These are phyloP conservation scores for Neoboletus subvelutipes DNA, from an alignment of 768 basidiomycete species.

Conservation along the genomic window DNA sequence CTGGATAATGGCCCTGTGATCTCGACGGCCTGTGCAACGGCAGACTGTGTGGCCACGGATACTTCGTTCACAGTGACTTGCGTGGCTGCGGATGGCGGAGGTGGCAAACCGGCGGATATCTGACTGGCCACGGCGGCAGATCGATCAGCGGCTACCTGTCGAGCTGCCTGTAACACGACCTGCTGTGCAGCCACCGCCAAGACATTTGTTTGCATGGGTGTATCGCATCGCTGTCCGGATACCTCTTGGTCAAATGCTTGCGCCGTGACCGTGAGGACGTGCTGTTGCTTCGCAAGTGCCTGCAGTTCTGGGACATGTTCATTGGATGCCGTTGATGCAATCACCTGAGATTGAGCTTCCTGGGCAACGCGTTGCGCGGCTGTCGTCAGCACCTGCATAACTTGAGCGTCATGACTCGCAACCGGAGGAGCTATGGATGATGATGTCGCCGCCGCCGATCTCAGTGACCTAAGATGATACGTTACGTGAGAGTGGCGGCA, in stretches of 20 bases:
- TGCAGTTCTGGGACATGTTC: conserved; percentile 51
- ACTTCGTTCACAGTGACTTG: conserved; percentile 58
- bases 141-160: conserved; percentile 54
- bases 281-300: conserved; percentile 77
- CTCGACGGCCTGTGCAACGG: conserved; percentile 81
- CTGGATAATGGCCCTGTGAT: conserved; percentile 69
- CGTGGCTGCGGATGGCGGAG: conserved; percentile 29
- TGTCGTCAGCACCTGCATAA: conserved; percentile 73
- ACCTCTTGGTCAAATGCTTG: conserved; percentile 74
- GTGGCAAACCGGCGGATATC: conserved; percentile 40
- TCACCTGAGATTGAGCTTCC: conserved; percentile 67
- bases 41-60: conserved; percentile 65
- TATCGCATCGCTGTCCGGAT: conserved; percentile 49
- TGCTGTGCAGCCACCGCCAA: conserved; percentile 78
- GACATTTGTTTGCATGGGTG: conserved; percentile 47
- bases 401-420: conserved; percentile 59
- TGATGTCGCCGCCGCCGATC: conserved; percentile 27
- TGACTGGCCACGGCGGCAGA: conserved; percentile 43
- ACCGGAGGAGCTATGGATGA: conserved; percentile 35
- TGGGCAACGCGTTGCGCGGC: conserved; percentile 78
- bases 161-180: conserved; percentile 76
- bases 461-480: conserved; percentile 25
- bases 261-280: conserved; percentile 70
- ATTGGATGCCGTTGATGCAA: conserved; percentile 49
- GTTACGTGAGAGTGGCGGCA: conserved; percentile 6